phyloP scores from a whole-genome alignment of 148 eudicot species.

The Rhododendron ovatum region DNA sequence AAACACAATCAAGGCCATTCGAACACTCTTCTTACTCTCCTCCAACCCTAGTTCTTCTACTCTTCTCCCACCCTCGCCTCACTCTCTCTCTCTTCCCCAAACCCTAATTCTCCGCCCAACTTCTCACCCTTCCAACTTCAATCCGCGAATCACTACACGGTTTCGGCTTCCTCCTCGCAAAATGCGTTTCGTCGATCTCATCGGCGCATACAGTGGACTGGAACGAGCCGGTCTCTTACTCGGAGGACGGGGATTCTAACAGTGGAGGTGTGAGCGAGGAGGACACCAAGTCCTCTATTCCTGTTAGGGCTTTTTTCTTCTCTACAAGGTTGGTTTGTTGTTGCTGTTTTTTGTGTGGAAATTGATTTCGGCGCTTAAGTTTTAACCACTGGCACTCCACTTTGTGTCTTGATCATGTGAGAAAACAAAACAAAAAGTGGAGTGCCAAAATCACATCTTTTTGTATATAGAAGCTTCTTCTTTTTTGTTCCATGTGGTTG shows the following conservation, averaged over 20 bases:
- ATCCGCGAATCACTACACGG: not conserved
- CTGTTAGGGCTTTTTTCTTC: constrained; percentile 87
- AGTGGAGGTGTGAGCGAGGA: constrained; percentile 10
- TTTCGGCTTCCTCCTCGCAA: constrained; percentile 10
- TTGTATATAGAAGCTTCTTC: not conserved
- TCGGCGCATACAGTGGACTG: constrained; percentile 37
- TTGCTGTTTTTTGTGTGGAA: not conserved
- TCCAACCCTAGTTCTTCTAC: constrained; percentile 5
- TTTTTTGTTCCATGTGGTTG: not conserved
- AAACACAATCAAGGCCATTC: constrained; percentile 14
- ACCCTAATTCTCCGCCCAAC: constrained; percentile 16
- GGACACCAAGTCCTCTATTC: constrained; percentile 40
- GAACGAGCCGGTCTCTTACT: constrained; percentile 40
- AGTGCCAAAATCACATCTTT: too few species aligned
- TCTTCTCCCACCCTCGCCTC: not conserved
- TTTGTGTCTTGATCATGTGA: too few species aligned
- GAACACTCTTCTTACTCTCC: constrained; percentile 21
- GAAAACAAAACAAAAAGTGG: too few species aligned
- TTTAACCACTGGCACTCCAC: too few species aligned
- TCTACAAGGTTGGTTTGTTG: constrained; percentile 63
- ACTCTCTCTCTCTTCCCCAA: constrained; percentile 8
- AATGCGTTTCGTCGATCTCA: constrained; percentile 36
- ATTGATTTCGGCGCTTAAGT: too few species aligned
- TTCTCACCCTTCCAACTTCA: constrained; percentile 3
- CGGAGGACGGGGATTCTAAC: constrained; percentile 31